A percentile compares a stretch with the other conserved stretches of the same genome.
Conservation (phyloP, 805 yeast species). For the Candida dajiaensis region DNA sequence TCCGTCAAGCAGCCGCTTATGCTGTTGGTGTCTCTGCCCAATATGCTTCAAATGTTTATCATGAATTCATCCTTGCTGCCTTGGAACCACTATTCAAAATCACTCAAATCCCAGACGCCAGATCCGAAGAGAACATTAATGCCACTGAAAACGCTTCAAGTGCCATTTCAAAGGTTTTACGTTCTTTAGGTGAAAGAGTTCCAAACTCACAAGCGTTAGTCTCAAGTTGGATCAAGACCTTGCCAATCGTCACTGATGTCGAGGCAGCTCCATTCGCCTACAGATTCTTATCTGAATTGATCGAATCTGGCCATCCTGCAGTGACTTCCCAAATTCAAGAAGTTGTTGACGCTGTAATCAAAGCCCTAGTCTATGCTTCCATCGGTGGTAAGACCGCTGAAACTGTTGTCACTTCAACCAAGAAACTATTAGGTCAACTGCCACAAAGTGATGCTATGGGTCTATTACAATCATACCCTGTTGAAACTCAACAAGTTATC, state of each 20-base stretch:
- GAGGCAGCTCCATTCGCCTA: conserved; percentile 87
- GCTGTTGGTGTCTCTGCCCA: conserved; percentile 85
- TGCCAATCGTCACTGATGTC: conserved; percentile 79
- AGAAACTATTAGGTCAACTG: conserved; percentile 53
- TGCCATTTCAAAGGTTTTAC: conserved; percentile 79
- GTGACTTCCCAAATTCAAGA: conserved; percentile 49
- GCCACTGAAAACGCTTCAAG: conserved; percentile 86
- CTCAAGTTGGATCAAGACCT: conserved; percentile 70
- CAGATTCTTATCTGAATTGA: conserved; percentile 64
- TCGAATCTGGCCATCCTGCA: conserved; percentile 58
- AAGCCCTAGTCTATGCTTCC: conserved; percentile 64
- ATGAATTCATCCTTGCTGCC: conserved; percentile 60
- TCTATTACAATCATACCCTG: conserved; percentile 55
- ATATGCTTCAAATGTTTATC: conserved; percentile 60
- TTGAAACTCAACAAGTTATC: conserved; percentile 53
- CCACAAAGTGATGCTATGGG: conserved; percentile 68
- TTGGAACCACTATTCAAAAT: conserved; percentile 70
- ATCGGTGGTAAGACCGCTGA: conserved; percentile 70
- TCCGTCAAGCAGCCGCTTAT: conserved; percentile 85
- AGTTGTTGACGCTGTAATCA: conserved; percentile 63
- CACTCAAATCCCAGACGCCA: conserved; percentile 71
- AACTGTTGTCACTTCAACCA: conserved; percentile 54
- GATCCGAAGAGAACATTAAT: conserved; percentile 73
- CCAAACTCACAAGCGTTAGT: conserved; percentile 60
- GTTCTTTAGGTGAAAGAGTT: conserved; percentile 49